Percentiles rank a stretch among this genome's conserved stretches.
Evolutionary conservation across 192 early-diverging fungal species (phyloP).

Genomic region (Nowakowskiella sp.): DNA sequence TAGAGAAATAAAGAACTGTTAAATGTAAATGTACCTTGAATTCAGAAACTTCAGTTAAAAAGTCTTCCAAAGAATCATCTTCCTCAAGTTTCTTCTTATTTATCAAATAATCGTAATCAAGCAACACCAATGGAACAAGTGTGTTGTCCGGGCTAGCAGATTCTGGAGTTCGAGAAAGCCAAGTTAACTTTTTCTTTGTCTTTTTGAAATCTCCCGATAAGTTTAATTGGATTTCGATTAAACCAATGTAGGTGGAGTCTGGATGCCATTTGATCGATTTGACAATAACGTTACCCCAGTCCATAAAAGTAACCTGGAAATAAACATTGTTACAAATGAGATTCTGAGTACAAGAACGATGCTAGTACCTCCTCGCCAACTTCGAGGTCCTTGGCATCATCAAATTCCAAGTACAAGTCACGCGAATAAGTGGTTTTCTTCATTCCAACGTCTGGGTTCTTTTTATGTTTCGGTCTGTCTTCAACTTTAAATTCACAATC

Average conservation of each 20-base stretch:
- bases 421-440: conserved; percentile 77
- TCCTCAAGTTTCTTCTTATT: conserved; percentile 97
- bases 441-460: conserved; percentile 84
- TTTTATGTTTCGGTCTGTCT: conserved; percentile 85
- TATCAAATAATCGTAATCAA: conserved; percentile 96
- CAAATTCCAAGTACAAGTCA: conserved; percentile 73
- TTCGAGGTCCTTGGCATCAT: conserved; percentile 73
- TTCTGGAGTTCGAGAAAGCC: conserved; percentile 54
- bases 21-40: conserved; percentile 44
- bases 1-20: not conserved
- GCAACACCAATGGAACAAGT: conserved; percentile 57
- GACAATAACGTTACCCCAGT: conserved; percentile 98
- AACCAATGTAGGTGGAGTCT: conserved; percentile 44
- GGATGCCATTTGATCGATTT: conserved; percentile 54
- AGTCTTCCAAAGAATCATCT: conserved; percentile 73
- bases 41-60: conserved; percentile 75
- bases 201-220: conserved; percentile 94
- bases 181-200: conserved; percentile 98
- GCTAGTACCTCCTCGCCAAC: conserved; percentile 67
- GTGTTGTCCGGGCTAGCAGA: conserved; percentile 46
- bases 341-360: not conserved
- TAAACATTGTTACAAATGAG: not conserved
- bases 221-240: conserved; percentile 65
- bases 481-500: conserved; percentile 45
- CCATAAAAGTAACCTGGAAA: conserved; percentile 83